A percentile compares a stretch with the other conserved stretches of the same genome.
phyloP scores from a whole-genome alignment of 805 yeast species.

The Spathaspora sp. region DNA sequence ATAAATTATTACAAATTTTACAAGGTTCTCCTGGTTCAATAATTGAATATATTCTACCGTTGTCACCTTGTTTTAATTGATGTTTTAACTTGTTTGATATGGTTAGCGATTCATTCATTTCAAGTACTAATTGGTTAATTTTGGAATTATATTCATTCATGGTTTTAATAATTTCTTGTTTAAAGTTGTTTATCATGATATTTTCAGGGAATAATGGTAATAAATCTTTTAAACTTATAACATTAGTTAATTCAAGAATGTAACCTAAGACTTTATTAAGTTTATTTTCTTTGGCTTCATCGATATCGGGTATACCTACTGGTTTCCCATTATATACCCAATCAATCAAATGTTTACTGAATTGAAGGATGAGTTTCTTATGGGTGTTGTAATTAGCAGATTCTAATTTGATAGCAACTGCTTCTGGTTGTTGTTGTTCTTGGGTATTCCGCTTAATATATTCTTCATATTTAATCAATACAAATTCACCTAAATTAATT shows the following conservation, averaged over 20 bases:
- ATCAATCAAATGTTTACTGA: conserved; percentile 50
- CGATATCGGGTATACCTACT: conserved; percentile 9
- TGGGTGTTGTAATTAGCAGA: conserved; percentile 41
- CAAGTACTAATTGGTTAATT: conserved; percentile 62
- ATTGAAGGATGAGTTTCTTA: conserved; percentile 71
- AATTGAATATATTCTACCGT: conserved; percentile 51
- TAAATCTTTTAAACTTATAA: conserved; percentile 71
- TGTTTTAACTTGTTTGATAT: conserved; percentile 56
- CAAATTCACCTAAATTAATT: conserved; percentile 48
- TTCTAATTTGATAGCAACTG: conserved; percentile 23
- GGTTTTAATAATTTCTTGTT: conserved; percentile 78
- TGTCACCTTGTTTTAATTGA: conserved; percentile 48
- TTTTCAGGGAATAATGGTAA: conserved; percentile 83
- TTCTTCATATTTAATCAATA: conserved; percentile 30
- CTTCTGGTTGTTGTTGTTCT: conserved; percentile 28
- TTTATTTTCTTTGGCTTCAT: conserved; percentile 3
- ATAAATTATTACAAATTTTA: conserved; percentile 60
- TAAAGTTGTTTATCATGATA: conserved; percentile 74
- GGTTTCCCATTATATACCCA: conserved; percentile 20
- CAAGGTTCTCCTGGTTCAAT: conserved; percentile 87
- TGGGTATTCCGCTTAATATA: not conserved
- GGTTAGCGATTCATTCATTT: conserved; percentile 69
- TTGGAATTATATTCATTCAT: conserved; percentile 67
- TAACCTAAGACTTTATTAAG: conserved; percentile 27
- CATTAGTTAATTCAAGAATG: conserved; percentile 23